Conservation (phyloP, 2,329 filamentous ascomycete genomes). For the Escovopsis sp. region DNA sequence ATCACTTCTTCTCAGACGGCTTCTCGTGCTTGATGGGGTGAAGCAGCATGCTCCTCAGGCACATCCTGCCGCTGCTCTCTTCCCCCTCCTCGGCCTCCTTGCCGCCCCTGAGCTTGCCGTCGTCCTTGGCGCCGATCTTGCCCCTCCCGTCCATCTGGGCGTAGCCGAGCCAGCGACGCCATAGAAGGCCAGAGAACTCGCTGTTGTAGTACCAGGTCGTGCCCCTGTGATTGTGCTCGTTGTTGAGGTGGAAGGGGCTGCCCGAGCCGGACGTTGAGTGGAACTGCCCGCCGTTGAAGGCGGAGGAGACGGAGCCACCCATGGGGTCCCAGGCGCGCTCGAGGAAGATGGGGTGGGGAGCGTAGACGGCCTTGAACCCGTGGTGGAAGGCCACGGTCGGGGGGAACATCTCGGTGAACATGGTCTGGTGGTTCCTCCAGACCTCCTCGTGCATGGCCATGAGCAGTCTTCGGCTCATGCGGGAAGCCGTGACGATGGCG, state of each 20-base stretch:
- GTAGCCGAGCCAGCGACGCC: slow-evolving; percentile 61
- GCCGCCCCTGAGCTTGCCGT: slow-evolving; percentile 35
- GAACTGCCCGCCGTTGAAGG: slow-evolving; percentile 65
- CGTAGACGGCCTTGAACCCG: slow-evolving; percentile 64
- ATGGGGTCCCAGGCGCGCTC: slow-evolving; percentile 61
- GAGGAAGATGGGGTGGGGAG: slow-evolving; percentile 67
- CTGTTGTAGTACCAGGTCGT: slow-evolving; percentile 78
- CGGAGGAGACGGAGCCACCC: slow-evolving; percentile 47
- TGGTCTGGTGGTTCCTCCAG: slow-evolving; percentile 49
- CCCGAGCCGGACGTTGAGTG: slow-evolving; percentile 50
- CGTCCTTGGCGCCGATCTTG: slow-evolving; percentile 31
- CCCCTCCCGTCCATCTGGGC: slow-evolving; percentile 37
- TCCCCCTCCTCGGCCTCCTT: slow-evolving; percentile 32
- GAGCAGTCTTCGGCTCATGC: slow-evolving; percentile 51
- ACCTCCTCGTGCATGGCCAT: slow-evolving; percentile 64
- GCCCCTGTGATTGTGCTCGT: slow-evolving; percentile 73
- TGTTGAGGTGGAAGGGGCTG: slow-evolving; percentile 50
- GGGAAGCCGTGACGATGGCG: slow-evolving; percentile 57
- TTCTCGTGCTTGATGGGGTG: slow-evolving; percentile 65
- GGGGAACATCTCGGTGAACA: slow-evolving; percentile 73
- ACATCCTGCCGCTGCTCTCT: slow-evolving; percentile 50
- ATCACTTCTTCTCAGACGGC: slow-evolving; percentile 26
- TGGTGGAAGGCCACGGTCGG: slow-evolving; percentile 57
- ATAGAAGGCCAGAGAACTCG: slow-evolving; percentile 62
- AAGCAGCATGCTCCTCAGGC: slow-evolving; percentile 63